Percentiles rank a stretch among this genome's conserved stretches.
These are phyloP conservation scores for Heritiera fomes DNA, from an alignment of 345 rosid species.

Conservation along the genomic window DNA sequence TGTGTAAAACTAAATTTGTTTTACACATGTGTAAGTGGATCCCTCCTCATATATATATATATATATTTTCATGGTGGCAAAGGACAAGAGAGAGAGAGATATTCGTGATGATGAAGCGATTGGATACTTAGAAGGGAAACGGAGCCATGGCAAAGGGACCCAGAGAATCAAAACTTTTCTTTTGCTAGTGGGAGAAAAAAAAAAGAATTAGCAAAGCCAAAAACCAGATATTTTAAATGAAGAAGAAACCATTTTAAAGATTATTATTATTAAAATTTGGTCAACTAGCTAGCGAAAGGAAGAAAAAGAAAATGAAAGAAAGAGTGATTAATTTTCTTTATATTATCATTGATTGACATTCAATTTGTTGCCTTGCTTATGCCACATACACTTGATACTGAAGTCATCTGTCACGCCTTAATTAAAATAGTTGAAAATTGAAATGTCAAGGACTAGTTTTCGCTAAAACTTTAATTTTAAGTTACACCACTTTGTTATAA, in stretches of 20 bases:
- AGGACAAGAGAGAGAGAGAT: too few relatives aligned
- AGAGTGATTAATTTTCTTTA: background rate
- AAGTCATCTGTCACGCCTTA: background rate
- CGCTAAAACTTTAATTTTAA: background rate
- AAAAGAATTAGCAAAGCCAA: too few relatives aligned
- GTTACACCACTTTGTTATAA: background rate
- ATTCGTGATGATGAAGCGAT: too few relatives aligned
- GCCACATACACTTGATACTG: background rate
- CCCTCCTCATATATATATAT: too few relatives aligned
- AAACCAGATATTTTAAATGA: too few relatives aligned
- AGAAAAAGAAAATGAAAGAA: background rate
- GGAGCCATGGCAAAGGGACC: conserved; percentile 23
- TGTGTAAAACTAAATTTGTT: too few relatives aligned
- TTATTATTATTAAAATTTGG: too few relatives aligned
- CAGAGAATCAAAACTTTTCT: conserved; percentile 22
- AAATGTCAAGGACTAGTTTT: background rate
- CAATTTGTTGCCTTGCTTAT: background rate
- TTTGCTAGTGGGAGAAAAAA: conserved; percentile 13
- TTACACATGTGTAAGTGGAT: too few relatives aligned
- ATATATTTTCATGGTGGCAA: too few relatives aligned
- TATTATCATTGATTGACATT: conserved; percentile 8
- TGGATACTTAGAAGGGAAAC: too few relatives aligned
- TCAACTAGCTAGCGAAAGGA: too few relatives aligned
- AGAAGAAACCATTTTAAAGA: too few relatives aligned
- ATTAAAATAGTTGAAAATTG: background rate